Conservation (phyloP, 2,329 filamentous ascomycete species). For the Colletotrichum limetticola region DNA sequence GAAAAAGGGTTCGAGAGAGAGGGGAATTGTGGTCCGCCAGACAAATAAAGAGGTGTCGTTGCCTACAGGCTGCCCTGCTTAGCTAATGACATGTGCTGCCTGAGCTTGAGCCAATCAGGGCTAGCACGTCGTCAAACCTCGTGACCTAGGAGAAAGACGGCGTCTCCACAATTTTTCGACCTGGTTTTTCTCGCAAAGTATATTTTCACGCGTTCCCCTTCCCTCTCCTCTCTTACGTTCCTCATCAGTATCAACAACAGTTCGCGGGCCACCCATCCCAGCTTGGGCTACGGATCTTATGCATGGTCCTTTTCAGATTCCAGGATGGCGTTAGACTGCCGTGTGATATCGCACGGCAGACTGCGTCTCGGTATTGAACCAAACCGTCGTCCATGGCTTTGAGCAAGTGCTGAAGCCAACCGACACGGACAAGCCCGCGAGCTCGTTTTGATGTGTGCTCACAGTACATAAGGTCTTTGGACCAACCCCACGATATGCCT, state of each 20-base stretch:
- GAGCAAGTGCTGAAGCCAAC: neutral
- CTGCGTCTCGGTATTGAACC: neutral
- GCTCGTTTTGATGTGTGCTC: neutral
- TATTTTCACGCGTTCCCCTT: constrained; percentile 8
- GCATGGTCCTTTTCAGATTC: constrained; percentile 10
- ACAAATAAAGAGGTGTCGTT: constrained; percentile 16
- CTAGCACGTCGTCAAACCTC: constrained; percentile 6
- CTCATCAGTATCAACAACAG: neutral
- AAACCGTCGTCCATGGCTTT: neutral
- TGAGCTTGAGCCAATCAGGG: constrained; percentile 11
- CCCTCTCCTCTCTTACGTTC: neutral
- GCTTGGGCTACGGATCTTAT: neutral
- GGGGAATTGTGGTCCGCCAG: constrained; percentile 20
- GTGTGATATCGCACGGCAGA: constrained; percentile 25
- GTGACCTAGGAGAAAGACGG: neutral
- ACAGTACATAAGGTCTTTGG: neutral
- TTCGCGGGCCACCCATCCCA: neutral
- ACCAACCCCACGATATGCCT: constrained; percentile 67
- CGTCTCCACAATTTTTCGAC: constrained; percentile 1
- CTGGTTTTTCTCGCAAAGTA: constrained; percentile 14
- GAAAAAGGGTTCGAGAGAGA: constrained; percentile 38
- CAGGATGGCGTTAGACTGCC: constrained; percentile 31
- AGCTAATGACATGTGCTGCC: constrained; percentile 5
- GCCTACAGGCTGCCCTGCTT: neutral
- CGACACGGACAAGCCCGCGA: neutral